Evolutionary conservation across 1,139 yeast genomes (phyloP).

Genomic region (Debaryomyces udenii): DNA sequence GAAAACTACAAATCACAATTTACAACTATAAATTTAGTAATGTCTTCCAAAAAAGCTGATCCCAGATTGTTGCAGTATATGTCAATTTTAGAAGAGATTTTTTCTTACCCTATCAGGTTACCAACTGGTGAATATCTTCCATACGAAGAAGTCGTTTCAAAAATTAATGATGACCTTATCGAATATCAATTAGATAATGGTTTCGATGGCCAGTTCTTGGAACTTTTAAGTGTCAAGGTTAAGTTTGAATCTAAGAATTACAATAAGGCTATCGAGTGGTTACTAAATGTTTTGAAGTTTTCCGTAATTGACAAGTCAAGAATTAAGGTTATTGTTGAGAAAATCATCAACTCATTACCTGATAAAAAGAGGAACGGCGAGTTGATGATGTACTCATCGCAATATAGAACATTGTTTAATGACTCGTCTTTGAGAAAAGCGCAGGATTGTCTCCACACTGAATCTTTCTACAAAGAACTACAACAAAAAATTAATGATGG

Average conservation of each 20-base stretch:
- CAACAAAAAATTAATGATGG: slow-evolving; percentile 57
- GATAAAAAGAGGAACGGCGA: slow-evolving; percentile 83
- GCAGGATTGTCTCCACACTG: slow-evolving; percentile 66
- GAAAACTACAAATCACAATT: slow-evolving; percentile 84
- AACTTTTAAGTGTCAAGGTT: slow-evolving; percentile 62
- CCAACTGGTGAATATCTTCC: slow-evolving; percentile 63
- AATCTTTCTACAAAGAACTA: slow-evolving; percentile 55
- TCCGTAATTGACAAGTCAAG: slow-evolving; percentile 75
- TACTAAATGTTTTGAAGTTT: slow-evolving; percentile 61
- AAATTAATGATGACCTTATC: slow-evolving; percentile 73
- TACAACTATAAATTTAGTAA: slow-evolving; percentile 65
- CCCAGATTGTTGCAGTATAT: slow-evolving; percentile 64
- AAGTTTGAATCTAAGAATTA: slow-evolving; percentile 69
- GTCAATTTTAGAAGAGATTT: slow-evolving; percentile 63
- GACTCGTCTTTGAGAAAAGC: slow-evolving; percentile 67
- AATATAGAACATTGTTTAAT: slow-evolving; percentile 55
- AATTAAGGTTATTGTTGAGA: slow-evolving; percentile 70
- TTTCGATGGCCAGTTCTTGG: slow-evolving; percentile 63
- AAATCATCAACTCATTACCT: slow-evolving; percentile 72
- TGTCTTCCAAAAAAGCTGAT: slow-evolving; percentile 67
- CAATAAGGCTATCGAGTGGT: slow-evolving; percentile 73
- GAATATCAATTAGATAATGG: slow-evolving; percentile 60
- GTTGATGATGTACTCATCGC: slow-evolving; percentile 66
- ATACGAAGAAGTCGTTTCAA: slow-evolving; percentile 74
- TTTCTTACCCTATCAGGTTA: slow-evolving; percentile 70